Conservation (phyloP, 148 eudicot genomes). For the Camellia sinensis region DNA sequence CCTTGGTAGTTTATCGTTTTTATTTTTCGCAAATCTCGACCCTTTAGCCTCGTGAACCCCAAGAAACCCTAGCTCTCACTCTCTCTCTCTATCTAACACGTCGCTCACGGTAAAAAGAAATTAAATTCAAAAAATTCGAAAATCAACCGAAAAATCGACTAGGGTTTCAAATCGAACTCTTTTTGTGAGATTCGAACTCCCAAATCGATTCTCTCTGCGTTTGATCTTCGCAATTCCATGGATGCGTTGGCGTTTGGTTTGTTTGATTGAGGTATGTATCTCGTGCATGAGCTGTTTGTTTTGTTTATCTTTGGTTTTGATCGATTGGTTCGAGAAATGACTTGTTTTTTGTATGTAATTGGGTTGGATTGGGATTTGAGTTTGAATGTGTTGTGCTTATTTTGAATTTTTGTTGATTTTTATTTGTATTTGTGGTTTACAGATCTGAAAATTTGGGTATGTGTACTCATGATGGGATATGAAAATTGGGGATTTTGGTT, state of each 20-base stretch:
- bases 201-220: conserved; percentile 8
- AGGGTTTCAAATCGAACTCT: conserved; percentile 30
- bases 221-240: conserved; percentile 23
- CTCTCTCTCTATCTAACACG: conserved; percentile 3
- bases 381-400: neutral
- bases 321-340: neutral
- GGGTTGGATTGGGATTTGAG: neutral
- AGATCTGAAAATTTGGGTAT: conserved; percentile 57
- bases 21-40: conserved; percentile 22
- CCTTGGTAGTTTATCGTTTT: neutral
- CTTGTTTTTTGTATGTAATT: neutral
- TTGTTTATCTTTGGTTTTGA: neutral
- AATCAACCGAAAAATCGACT: conserved; percentile 17
- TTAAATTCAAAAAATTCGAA: conserved; percentile 9
- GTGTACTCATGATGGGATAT: conserved; percentile 43
- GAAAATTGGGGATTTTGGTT: conserved; percentile 41
- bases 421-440: conserved; percentile 31
- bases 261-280: conserved; percentile 24
- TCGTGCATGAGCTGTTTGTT: neutral
- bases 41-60: conserved; percentile 21
- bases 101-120: conserved; percentile 22
- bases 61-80: conserved; percentile 48
- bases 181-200: conserved; percentile 12
- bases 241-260: conserved; percentile 11
- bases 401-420: conserved; percentile 8